These are phyloP conservation scores for Calonectria ilicicola DNA, from an alignment of 2,329 filamentous ascomycete genomes.

Conservation along the genomic window DNA sequence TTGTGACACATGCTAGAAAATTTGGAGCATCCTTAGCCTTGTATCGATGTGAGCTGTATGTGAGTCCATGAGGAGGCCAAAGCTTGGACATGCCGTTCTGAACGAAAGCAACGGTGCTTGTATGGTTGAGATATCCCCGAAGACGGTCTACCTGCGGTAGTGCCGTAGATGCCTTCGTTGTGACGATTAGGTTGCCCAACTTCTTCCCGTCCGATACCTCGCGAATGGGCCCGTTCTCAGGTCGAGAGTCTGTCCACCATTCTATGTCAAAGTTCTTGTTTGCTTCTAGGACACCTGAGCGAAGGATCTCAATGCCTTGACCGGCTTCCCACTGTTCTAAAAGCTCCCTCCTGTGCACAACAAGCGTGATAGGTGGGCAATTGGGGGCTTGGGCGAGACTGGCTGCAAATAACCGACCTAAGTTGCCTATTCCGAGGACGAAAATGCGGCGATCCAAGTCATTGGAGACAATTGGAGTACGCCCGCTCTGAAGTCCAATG, in stretches of 20 bases:
- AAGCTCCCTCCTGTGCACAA: conserved; percentile 74
- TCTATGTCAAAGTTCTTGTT: conserved; percentile 61
- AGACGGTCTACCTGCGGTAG: conserved; percentile 71
- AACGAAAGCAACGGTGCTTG: conserved; percentile 82
- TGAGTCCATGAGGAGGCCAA: conserved; percentile 64
- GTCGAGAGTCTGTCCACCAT: conserved; percentile 64
- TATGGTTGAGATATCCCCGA: conserved; percentile 68
- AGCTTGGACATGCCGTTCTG: conserved; percentile 88
- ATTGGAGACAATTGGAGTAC: background rate
- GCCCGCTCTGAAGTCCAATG: conserved; percentile 26
- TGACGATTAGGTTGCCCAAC: conserved; percentile 81
- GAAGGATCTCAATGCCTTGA: conserved; percentile 60
- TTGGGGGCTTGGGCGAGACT: conserved; percentile 70
- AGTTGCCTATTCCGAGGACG: conserved; percentile 83
- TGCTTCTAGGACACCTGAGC: conserved; percentile 45
- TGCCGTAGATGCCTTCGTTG: conserved; percentile 79
- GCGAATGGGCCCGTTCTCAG: conserved; percentile 48
- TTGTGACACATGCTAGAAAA: conserved; percentile 77
- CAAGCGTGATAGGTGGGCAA: conserved; percentile 80
- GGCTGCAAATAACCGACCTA: conserved; percentile 84
- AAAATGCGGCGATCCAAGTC: conserved; percentile 68
- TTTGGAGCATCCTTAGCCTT: conserved; percentile 62
- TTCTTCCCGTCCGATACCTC: conserved; percentile 53
- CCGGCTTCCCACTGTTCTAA: conserved; percentile 59
- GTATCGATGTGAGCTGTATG: conserved; percentile 58